A percentile compares a stretch with the other conserved stretches of the same genome.
These are phyloP conservation scores for Magnaporthiopsis rhizophila DNA, from an alignment of 2,329 filamentous ascomycete species.

Conservation along the genomic window DNA sequence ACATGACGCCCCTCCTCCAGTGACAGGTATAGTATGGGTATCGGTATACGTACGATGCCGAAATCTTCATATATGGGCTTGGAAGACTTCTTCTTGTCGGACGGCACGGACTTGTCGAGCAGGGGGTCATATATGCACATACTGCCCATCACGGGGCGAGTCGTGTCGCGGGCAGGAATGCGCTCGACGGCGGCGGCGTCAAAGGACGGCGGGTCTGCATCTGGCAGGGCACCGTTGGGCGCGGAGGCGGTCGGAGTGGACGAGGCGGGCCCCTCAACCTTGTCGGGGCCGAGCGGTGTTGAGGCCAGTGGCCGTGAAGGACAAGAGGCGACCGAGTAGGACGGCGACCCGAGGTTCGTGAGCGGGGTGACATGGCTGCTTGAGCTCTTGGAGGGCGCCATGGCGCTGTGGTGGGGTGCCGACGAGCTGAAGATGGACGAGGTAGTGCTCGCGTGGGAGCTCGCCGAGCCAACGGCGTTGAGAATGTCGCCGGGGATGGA, in stretches of 20 bases:
- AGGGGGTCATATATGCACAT: slow-evolving; percentile 56
- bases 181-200: slow-evolving; percentile 24
- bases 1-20: slow-evolving; percentile 54
- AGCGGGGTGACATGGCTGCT: slow-evolving; percentile 42
- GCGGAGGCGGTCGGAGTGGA: background rate
- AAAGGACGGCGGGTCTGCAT: slow-evolving; percentile 21
- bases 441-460: slow-evolving; percentile 60
- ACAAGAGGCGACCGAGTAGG: slow-evolving; percentile 37
- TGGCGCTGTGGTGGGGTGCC: slow-evolving; percentile 29
- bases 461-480: slow-evolving; percentile 64
- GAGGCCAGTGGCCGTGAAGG: slow-evolving; percentile 37
- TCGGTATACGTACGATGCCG: slow-evolving; percentile 55
- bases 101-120: slow-evolving; percentile 30
- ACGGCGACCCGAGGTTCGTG: slow-evolving; percentile 44
- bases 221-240: slow-evolving; percentile 15
- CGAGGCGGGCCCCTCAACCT: background rate
- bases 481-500: slow-evolving; percentile 56
- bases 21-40: slow-evolving; percentile 23
- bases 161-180: slow-evolving; percentile 49
- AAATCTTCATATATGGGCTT: slow-evolving; percentile 57
- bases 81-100: slow-evolving; percentile 42
- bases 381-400: slow-evolving; percentile 32
- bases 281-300: slow-evolving; percentile 1
- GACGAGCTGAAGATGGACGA: slow-evolving; percentile 62
- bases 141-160: slow-evolving; percentile 44